Conservation (phyloP, 225 moss, liverwort and hornwort genomes). For the Ulota crispa region DNA sequence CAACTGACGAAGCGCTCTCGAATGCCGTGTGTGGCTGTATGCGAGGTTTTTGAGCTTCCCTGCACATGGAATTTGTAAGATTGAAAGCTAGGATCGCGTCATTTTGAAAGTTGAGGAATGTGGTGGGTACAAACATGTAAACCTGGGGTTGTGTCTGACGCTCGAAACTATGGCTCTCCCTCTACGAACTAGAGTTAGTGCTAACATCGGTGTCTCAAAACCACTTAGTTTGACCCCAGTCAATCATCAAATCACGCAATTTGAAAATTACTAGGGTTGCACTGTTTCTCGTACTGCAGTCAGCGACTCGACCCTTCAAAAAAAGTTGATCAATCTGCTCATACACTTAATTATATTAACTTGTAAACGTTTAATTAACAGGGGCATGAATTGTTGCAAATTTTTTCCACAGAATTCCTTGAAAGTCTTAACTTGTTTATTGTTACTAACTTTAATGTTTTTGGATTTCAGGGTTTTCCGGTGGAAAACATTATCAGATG, state of each 20-base stretch:
- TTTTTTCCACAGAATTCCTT: not conserved
- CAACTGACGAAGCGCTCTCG: not conserved
- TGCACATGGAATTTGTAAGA: not conserved
- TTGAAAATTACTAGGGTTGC: slow-evolving; percentile 5
- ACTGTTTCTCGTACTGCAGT: not conserved
- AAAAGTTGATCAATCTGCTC: not conserved
- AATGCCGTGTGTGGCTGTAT: not conserved
- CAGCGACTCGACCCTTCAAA: not conserved
- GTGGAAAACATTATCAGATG: not conserved
- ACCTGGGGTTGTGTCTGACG: not conserved
- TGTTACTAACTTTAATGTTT: not conserved
- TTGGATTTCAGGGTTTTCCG: slow-evolving; percentile 2
- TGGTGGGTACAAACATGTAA: not conserved
- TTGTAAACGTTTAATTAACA: not conserved
- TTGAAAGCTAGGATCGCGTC: not conserved
- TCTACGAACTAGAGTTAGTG: not conserved
- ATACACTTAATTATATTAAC: not conserved
- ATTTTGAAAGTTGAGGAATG: slow-evolving; percentile 1
- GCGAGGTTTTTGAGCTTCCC: not conserved
- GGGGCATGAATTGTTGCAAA: not conserved
- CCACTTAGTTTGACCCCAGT: not conserved
- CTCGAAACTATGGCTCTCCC: not conserved
- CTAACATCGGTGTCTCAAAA: not conserved
- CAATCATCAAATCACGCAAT: not conserved
- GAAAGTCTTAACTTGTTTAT: not conserved